Evolutionary conservation across 2,329 filamentous ascomycete species (phyloP).

Genomic region (Trichoderma sp.): DNA sequence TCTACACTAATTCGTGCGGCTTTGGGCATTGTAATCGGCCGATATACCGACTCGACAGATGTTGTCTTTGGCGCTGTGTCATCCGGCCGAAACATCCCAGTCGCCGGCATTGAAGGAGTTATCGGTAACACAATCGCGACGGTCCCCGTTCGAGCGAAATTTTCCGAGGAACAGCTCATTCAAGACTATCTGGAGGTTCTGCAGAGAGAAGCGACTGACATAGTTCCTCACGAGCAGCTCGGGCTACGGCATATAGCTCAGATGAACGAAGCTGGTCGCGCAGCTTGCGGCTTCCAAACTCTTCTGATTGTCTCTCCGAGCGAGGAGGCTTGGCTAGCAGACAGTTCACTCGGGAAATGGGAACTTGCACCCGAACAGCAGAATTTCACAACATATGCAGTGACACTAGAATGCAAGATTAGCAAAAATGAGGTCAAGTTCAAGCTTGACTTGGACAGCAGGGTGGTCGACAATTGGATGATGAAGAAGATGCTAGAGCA

Average conservation of each 20-base stretch:
- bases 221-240: slow-evolving; percentile 11
- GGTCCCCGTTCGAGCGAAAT: background rate
- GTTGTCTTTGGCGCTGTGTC: background rate
- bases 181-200: slow-evolving; percentile 12
- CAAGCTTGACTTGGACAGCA: background rate
- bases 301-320: background rate
- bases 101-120: background rate
- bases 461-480: background rate
- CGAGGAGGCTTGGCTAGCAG: too few species aligned
- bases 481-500: background rate
- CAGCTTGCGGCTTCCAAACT: background rate
- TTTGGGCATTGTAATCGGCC: background rate
- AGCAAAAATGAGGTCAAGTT: background rate
- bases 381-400: background rate
- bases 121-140: background rate
- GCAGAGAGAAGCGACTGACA: slow-evolving; percentile 19
- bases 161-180: background rate
- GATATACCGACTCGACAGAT: background rate
- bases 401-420: background rate
- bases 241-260: too few species aligned
- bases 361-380: too few species aligned
- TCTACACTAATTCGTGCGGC: background rate
- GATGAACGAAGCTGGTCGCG: background rate
- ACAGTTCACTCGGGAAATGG: too few species aligned
- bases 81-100: background rate